A percentile compares a stretch with the other conserved stretches of the same genome.
Evolutionary conservation across 768 basidiomycete species (phyloP).

Genomic region (Chalciporus sphaerocephalus): DNA sequence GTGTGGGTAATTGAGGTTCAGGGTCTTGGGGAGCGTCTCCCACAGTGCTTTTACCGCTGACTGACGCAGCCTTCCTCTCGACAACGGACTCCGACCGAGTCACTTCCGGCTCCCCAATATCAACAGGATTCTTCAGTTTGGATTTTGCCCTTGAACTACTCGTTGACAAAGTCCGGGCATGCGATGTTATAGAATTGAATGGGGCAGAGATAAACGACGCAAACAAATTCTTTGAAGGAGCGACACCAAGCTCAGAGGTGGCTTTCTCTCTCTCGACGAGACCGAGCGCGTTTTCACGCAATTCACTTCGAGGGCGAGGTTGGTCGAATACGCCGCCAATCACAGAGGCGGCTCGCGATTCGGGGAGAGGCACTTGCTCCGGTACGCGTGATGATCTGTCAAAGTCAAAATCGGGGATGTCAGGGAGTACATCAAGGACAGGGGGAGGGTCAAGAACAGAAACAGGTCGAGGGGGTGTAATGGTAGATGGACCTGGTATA

Average conservation of each 20-base stretch:
- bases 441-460: conserved; percentile 14
- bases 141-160: neutral
- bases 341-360: conserved; percentile 30
- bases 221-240: conserved; percentile 5
- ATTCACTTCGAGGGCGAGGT: conserved; percentile 14
- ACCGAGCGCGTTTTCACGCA: conserved; percentile 10
- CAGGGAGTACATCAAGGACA: conserved; percentile 5
- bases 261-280: conserved; percentile 21
- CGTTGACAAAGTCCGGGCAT: conserved; percentile 3
- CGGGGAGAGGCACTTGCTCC: conserved; percentile 23
- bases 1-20: conserved; percentile 15
- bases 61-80: conserved; percentile 8
- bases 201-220: conserved; percentile 3
- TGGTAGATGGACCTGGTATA: neutral
- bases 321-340: conserved; percentile 26
- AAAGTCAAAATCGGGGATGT: conserved; percentile 19
- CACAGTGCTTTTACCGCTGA: neutral
- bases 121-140: conserved; percentile 1
- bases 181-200: conserved; percentile 1
- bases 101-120: neutral
- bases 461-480: conserved; percentile 9
- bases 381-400: conserved; percentile 9
- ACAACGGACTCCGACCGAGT: neutral
- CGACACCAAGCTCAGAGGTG: conserved; percentile 23
- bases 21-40: neutral